phyloP scores from a whole-genome alignment of 225 moss, liverwort and hornwort genomes.

The Polytrichum commune region DNA sequence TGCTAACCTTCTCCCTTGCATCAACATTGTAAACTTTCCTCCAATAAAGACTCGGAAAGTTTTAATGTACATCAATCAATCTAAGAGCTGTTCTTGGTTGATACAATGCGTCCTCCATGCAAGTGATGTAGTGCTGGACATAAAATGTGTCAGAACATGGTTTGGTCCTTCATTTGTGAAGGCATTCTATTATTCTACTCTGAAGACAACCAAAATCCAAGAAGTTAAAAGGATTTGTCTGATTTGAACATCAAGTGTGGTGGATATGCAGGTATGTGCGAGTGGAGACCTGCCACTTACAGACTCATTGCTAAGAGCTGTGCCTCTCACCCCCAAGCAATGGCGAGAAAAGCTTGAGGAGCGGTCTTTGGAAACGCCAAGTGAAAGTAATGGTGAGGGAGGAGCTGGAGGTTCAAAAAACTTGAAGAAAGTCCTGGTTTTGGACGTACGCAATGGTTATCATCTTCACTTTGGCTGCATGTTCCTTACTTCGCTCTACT shows the following conservation, averaged over 20 bases:
- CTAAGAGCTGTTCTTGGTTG: not conserved
- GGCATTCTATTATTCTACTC: too few relatives aligned
- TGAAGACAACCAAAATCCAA: too few relatives aligned
- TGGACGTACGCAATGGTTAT: slow-evolving; percentile 93
- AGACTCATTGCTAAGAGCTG: slow-evolving; percentile 67
- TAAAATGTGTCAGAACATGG: too few relatives aligned
- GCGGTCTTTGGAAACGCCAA: slow-evolving; percentile 10
- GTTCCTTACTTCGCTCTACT: not conserved
- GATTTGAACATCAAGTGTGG: too few relatives aligned
- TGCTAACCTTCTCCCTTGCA: too few relatives aligned
- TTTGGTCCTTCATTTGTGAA: too few relatives aligned
- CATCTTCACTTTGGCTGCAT: slow-evolving; percentile 8
- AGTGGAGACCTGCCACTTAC: slow-evolving; percentile 75
- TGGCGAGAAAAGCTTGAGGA: slow-evolving; percentile 79
- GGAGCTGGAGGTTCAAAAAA: slow-evolving; percentile 13
- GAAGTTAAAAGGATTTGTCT: not conserved
- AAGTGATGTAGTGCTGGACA: too few relatives aligned
- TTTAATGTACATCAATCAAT: too few relatives aligned
- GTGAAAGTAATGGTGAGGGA: slow-evolving; percentile 6
- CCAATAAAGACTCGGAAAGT: too few relatives aligned
- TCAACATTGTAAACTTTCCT: too few relatives aligned
- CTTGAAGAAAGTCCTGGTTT: slow-evolving; percentile 58
- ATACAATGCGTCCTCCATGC: too few relatives aligned
- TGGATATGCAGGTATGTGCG: slow-evolving; percentile 64
- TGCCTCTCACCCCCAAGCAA: slow-evolving; percentile 70